Percentiles rank a stretch among this genome's conserved stretches.
These are phyloP conservation scores for Eutrema yunnanense DNA, from an alignment of 345 rosid species.

Conservation along the genomic window DNA sequence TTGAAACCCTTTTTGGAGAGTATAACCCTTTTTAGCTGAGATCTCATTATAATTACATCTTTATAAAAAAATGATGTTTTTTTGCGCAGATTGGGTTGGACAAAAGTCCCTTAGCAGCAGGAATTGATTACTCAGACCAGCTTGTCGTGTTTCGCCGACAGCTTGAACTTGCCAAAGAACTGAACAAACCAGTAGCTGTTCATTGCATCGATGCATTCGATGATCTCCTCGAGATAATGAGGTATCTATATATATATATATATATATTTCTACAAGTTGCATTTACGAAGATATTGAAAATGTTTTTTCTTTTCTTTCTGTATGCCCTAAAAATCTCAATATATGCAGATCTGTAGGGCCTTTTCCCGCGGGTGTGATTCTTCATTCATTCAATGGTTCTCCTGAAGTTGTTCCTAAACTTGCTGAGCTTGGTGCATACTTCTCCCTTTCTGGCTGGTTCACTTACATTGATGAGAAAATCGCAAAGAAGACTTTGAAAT, in stretches of 20 bases:
- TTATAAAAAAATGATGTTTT: neutral
- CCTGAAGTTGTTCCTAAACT: slow-evolving; percentile 90
- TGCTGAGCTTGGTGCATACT: slow-evolving; percentile 77
- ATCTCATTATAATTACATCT: neutral
- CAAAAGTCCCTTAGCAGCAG: slow-evolving; percentile 67
- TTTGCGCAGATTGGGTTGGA: slow-evolving; percentile 70
- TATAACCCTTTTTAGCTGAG: slow-evolving; percentile 24
- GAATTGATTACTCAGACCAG: slow-evolving; percentile 59
- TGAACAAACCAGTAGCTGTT: slow-evolving; percentile 67
- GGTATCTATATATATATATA: slow-evolving; percentile 26
- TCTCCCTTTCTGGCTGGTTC: slow-evolving; percentile 83
- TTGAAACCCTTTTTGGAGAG: slow-evolving; percentile 5
- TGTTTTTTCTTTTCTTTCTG: neutral
- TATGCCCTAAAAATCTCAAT: neutral
- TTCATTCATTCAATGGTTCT: slow-evolving; percentile 83
- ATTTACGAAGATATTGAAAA: neutral
- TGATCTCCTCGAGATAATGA: slow-evolving; percentile 67
- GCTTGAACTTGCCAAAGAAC: slow-evolving; percentile 76
- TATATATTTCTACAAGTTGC: neutral
- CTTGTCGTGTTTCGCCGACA: slow-evolving; percentile 66
- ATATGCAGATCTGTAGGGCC: slow-evolving; percentile 55
- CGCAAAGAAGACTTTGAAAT: slow-evolving; percentile 66
- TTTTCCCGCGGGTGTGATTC: slow-evolving; percentile 78
- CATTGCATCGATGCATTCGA: slow-evolving; percentile 88
- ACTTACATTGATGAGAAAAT: slow-evolving; percentile 64